Conservation (phyloP, 2,329 filamentous ascomycete species). For the Penicillium sp. region DNA sequence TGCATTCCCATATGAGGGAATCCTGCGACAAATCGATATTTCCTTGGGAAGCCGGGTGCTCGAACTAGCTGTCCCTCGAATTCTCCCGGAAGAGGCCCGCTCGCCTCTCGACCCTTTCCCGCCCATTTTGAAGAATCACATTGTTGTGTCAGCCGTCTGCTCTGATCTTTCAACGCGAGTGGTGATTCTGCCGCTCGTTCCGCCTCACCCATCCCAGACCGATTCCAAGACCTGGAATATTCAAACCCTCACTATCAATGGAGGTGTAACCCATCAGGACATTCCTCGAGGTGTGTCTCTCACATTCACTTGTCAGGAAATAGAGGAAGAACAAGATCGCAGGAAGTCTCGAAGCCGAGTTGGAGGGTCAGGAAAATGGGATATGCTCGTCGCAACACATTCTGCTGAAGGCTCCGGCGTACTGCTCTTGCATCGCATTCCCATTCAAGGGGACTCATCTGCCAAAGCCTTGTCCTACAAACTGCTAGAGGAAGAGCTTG, state of each 20-base stretch:
- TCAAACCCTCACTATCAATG: slow-evolving; percentile 48
- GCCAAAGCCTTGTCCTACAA: slow-evolving; percentile 20
- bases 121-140: slow-evolving; percentile 47
- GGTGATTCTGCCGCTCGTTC: slow-evolving; percentile 54
- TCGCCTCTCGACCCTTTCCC: slow-evolving; percentile 46
- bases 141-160: slow-evolving; percentile 56
- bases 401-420: slow-evolving; percentile 46
- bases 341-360: slow-evolving; percentile 31
- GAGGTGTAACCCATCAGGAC: slow-evolving; percentile 50
- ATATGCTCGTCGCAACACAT: slow-evolving; percentile 47
- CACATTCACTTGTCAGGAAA: slow-evolving; percentile 50
- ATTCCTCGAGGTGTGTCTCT: slow-evolving; percentile 52
- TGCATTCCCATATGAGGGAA: slow-evolving; percentile 52
- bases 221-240: slow-evolving; percentile 41
- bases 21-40: slow-evolving; percentile 56
- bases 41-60: slow-evolving; percentile 54
- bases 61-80: slow-evolving; percentile 48
- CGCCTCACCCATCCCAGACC: slow-evolving; percentile 47
- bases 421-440: slow-evolving; percentile 46
- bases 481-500: slow-evolving; percentile 37
- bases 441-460: slow-evolving; percentile 29
- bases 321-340: slow-evolving; percentile 28
- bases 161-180: slow-evolving; percentile 57
- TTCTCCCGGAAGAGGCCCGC: slow-evolving; percentile 44
- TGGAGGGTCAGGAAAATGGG: slow-evolving; percentile 35